These are phyloP conservation scores for Melocanna baccifera DNA, from an alignment of 176 grass and related monocot genomes.

Conservation along the genomic window DNA sequence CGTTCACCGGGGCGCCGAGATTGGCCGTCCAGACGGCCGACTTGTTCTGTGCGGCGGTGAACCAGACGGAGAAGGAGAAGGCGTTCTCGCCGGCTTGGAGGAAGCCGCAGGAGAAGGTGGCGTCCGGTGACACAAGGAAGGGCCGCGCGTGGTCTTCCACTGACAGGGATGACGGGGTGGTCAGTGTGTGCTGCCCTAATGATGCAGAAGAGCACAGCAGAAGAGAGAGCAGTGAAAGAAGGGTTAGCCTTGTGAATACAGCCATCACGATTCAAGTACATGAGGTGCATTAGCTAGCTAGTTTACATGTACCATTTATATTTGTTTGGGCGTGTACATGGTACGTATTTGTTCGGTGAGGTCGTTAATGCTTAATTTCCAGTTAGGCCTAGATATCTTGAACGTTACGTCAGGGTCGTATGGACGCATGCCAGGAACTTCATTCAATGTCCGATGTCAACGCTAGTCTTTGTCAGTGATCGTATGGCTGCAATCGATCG, in stretches of 20 bases:
- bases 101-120: conserved; percentile 49
- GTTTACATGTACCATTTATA: too few relatives aligned
- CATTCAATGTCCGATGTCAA: too few relatives aligned
- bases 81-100: conserved; percentile 35
- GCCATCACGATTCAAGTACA: background rate
- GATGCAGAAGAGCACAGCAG: background rate
- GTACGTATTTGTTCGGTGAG: too few relatives aligned
- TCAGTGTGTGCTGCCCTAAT: conserved; percentile 4
- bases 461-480: too few relatives aligned
- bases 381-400: too few relatives aligned
- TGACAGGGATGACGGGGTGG: conserved; percentile 9
- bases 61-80: conserved; percentile 67
- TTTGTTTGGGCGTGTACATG: too few relatives aligned
- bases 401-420: too few relatives aligned
- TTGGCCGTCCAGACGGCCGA: conserved; percentile 64
- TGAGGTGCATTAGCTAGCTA: too few relatives aligned
- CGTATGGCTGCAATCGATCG: too few relatives aligned
- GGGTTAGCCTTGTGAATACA: background rate
- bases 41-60: conserved; percentile 22
- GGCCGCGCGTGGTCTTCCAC: conserved; percentile 30
- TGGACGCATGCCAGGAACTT: too few relatives aligned
- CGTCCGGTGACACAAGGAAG: conserved; percentile 34
- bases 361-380: too few relatives aligned
- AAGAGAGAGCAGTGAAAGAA: background rate
- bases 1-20: conserved; percentile 40